phyloP scores from a whole-genome alignment of 257 asterid species.

The Solanum acaule region DNA sequence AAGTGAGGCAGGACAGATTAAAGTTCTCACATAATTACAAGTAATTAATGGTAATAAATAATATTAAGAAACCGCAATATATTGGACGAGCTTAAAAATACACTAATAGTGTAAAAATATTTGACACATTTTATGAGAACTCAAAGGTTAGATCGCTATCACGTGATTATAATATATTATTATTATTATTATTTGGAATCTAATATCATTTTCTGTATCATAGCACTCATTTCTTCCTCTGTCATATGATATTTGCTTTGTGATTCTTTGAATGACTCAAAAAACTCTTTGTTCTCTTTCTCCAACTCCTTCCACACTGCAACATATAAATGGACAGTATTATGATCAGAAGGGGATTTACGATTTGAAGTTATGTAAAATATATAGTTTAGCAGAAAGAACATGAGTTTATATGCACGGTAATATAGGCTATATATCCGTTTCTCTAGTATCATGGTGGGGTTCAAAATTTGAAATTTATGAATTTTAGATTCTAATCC shows the following conservation, averaged over 20 bases:
- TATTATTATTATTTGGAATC: neutral
- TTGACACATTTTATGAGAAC: neutral
- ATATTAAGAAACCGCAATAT: too few species aligned
- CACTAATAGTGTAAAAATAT: neutral
- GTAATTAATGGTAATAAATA: neutral
- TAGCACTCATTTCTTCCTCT: conserved; percentile 17
- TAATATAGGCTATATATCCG: too few species aligned
- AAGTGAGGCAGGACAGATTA: fast-evolving
- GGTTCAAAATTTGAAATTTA: neutral
- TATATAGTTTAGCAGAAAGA: too few species aligned
- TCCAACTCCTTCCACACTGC: conserved; percentile 38
- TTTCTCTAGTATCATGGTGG: neutral
- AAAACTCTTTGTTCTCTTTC: conserved; percentile 37
- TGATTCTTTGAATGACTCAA: conserved; percentile 9
- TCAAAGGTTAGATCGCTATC: neutral
- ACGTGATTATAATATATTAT: neutral
- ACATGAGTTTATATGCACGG: neutral
- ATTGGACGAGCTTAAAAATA: neutral
- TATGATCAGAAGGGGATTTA: neutral
- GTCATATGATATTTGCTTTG: conserved; percentile 22
- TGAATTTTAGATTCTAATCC: neutral
- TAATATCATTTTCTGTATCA: conserved; percentile 24
- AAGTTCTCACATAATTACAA: neutral
- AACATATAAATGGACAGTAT: neutral
- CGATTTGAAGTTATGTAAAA: neutral